A percentile compares a stretch with the other conserved stretches of the same genome.
Evolutionary conservation across 768 basidiomycete species (phyloP).

Genomic region (Cyclocybe aegerita): DNA sequence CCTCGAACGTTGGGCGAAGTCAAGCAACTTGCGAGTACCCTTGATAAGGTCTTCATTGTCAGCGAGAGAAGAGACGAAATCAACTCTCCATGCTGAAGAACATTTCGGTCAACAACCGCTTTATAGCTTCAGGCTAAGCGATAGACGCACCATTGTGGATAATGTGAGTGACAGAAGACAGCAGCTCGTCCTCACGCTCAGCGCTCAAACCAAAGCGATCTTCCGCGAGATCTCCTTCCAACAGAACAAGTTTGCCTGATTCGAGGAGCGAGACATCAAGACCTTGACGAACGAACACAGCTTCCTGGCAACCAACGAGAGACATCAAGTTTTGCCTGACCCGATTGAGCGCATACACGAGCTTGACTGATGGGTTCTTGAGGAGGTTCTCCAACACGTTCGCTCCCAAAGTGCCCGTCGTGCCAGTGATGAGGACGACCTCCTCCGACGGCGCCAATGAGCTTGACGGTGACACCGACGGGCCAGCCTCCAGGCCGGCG

Average conservation of each 20-base stretch:
- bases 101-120: background rate
- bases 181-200: background rate
- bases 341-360: conserved; percentile 35
- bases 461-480: background rate
- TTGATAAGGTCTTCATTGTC: conserved; percentile 19
- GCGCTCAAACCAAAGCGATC: conserved; percentile 2
- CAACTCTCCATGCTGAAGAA: conserved; percentile 34
- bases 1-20: conserved; percentile 27
- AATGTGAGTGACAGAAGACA: conserved; percentile 23
- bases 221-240: conserved; percentile 2
- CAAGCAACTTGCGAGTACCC: conserved; percentile 29
- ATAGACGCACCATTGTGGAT: conserved; percentile 18
- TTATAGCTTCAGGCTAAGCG: background rate
- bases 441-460: background rate
- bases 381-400: conserved; percentile 30
- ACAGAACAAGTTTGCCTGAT: conserved; percentile 3
- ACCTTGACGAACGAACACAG: background rate
- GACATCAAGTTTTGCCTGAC: background rate
- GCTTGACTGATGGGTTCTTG: conserved; percentile 18
- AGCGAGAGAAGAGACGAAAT: conserved; percentile 25
- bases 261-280: conserved; percentile 3
- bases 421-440: conserved; percentile 34
- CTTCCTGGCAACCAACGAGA: background rate
- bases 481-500: background rate
- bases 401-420: conserved; percentile 35